Percentiles rank a stretch among this genome's conserved stretches.
Conservation (phyloP, 306 rosid species). For the Lathyrus aphaca region DNA sequence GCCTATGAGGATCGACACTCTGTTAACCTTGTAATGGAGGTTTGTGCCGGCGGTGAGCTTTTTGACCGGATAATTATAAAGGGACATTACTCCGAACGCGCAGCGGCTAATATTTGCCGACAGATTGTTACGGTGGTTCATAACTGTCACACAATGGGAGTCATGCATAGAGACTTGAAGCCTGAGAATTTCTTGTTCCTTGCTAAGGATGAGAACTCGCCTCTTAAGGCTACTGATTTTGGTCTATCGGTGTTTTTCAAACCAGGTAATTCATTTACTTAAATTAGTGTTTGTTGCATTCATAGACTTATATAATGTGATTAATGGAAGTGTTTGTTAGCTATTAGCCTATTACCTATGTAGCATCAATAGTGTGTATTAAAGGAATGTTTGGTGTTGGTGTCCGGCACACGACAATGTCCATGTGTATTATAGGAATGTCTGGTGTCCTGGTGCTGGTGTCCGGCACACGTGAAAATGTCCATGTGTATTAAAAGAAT, state of each 20-base stretch:
- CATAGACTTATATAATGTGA: background rate
- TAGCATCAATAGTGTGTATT: no score
- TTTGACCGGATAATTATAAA: conserved; percentile 85
- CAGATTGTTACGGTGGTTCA: conserved; percentile 92
- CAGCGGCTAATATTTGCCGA: conserved; percentile 81
- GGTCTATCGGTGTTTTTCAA: conserved; percentile 91
- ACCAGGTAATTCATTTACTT: conserved; percentile 48
- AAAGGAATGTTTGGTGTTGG: no score
- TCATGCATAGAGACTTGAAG: conserved; percentile 89
- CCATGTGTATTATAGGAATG: no score
- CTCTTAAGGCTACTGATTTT: conserved; percentile 89
- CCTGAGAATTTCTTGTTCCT: conserved; percentile 88
- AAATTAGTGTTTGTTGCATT: background rate
- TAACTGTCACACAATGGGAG: conserved; percentile 89
- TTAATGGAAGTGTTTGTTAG: background rate
- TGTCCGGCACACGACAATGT: no score
- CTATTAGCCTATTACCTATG: background rate
- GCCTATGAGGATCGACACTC: conserved; percentile 95
- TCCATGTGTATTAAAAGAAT: no score
- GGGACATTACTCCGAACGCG: conserved; percentile 92
- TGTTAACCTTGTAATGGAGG: conserved; percentile 93
- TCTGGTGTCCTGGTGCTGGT: no score
- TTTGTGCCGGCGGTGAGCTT: conserved; percentile 96
- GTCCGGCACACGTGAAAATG: no score
- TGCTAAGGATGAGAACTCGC: conserved; percentile 62